Evolutionary conservation across 176 grass and related monocot genomes (phyloP), one percentile per base, ranked within the genome.

Genomic region (Rhipidocladum racemiflorum): DNA sequence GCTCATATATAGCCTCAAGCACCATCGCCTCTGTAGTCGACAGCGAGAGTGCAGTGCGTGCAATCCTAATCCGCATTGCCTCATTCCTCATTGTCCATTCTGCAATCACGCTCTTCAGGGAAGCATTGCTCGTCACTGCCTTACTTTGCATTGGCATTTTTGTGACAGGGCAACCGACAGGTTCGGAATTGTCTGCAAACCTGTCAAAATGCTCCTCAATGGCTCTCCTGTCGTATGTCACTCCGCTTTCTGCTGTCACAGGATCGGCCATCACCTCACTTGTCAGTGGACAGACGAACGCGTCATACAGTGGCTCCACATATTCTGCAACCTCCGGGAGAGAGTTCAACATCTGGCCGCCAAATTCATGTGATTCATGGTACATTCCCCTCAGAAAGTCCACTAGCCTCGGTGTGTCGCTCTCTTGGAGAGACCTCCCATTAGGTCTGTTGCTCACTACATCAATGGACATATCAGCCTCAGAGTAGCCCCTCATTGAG

Each of bases 191-290:
- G 27, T 80, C 77, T 54, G 84, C 65, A 78, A 46, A 83, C 69
- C 36, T 91, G 57, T 88, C 88, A 68, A 94, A 86, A 82, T 90
- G 61, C 48, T 92, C 86, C 46, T 85, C 54, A 80, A 94, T 94
- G 40, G 84, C 92, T 56, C 76, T 92, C 86, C 92, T 94, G 75
- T 97, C 95, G 78, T 84, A 97, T 79, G 95, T 97, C 57, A 91
- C 85, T 29, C 95, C 90, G 27, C 81, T 82, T 28, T 91, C 92
- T 43, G 72, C 89, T 3, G 65, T 92, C 55, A 91, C 95, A 42
- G 95, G 95, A 80, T 94, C 92, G 57, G 66, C 72, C 95, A 97
- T 97, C 62, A 92, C 78, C 55, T 87, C 90, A 77, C 94, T 94
- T 67, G 88, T 91, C 29, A 97, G 59, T 61, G 95, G 88, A 75